Base-by-base conservation (phyloP, 1,284 basidiomycete species). In the Coriolopsis trogii region DNA sequence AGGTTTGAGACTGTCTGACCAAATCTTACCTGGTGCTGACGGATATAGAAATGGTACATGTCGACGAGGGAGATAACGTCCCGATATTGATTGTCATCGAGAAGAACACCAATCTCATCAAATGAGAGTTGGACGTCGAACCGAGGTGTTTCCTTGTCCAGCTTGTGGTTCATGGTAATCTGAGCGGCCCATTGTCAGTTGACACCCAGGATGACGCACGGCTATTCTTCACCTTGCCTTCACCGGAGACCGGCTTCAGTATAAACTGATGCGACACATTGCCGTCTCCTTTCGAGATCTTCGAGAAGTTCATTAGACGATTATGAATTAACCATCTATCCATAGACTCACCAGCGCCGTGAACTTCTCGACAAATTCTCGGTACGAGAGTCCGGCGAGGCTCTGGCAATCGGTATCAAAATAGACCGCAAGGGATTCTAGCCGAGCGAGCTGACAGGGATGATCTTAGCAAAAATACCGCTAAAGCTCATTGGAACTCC, bases 31-130 rank as follows among this genome's bases (percentile, higher is more conserved):
- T 94, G 91, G 56, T 91, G 89, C 60, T 93, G 92, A 47, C 97
- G 86, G 41, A 88, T 82, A 72, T 96, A 98, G 59, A 99, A 91
- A 68, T 99, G 96, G 73, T 98, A 98, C 79, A 98, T 93, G 69
- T 99, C 96, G 55, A 95, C 78, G 46, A 99, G 83, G 18, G 93
- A 96, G 57, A 99, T 92, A 12, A 84, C 86, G 70, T 99, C 95
- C 40, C 94, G 85, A 69, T 99, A 99, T 71, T 99, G 98, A 61
- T 96, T 85, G 60, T 95, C 87, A 67, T 99, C 96, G 51, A 99
- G 75, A 10, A 90, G 82, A 51, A 99, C 87, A 6, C 91, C 95
- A 48, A 99, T 95, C 71, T 98, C 93, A 63, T 98, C 88, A 67
- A 99, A 99, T 16, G 91, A 75, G 24, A 99, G 79, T 64, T 95